Evolutionary conservation across 139 green algal species (phyloP), one percentile per base, ranked within the genome.

Genomic region (Chlamydomonas sphaeroides): DNA sequence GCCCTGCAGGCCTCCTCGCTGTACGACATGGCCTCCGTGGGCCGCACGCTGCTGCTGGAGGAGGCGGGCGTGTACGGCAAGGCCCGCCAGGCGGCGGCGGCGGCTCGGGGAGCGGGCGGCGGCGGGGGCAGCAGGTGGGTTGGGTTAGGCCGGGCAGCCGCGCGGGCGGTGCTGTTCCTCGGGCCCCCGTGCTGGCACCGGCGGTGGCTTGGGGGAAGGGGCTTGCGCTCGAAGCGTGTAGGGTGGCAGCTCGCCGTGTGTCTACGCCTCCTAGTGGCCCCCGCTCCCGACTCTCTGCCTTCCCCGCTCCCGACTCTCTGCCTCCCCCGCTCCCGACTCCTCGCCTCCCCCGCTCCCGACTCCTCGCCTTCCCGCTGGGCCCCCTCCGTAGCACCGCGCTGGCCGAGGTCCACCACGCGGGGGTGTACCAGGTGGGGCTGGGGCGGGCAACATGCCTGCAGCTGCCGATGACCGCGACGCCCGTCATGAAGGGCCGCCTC

Each of bases 1-100:
- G 18, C 25, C 36, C 62, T 28, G 0, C 57, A 65, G 28, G 63
- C 77, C 41, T 62, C 32, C 69, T 80, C 61, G 62, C 56, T 81
- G n/a, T 65, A 56, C 11, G 70, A 81, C 80, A 3, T 69, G 20
- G 10, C 39, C 4, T 62, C n/a, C n/a, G 48, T 81, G 36, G 36
- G 75, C 42, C 70, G 71, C 18, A 80, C 65, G 3, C 71, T 86
- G 48, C 32, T 70, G 10, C 41, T 81, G 63, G 80, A 86, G 70
- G 80, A 86, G 70, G 38, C 36, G 2, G 70, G 77, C 62, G 80
- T 77, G n/a, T 33, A 76, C 72, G 23, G 18, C 42, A 68, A 68
- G 61, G 61, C 61, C 18, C 28, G 39, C 28, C 28, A 26, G 53
- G 36, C 26, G 66, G 38, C n/a, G 3, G n/a, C 25, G 66, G 66